Percentiles rank a stretch among this genome's conserved stretches.
Evolutionary conservation across 192 early-diverging fungal genomes (phyloP).

Genomic region (Dissophora ornata): DNA sequence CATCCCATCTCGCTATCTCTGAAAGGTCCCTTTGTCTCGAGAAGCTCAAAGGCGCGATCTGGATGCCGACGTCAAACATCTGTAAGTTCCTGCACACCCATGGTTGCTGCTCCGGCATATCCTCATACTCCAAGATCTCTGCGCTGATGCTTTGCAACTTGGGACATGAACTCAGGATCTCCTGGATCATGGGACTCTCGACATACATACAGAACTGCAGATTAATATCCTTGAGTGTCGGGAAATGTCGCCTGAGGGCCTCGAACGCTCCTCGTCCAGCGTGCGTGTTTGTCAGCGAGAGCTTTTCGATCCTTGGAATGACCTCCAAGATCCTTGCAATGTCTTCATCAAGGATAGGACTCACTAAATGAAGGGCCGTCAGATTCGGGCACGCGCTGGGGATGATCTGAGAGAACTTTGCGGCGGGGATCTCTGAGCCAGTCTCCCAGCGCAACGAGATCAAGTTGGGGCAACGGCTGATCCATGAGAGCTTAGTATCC

Average conservation of each 20-base stretch:
- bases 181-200: conserved; percentile 14
- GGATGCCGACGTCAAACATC: conserved; percentile 40
- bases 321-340: conserved; percentile 24
- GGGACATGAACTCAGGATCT: conserved; percentile 34
- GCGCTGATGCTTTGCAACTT: conserved; percentile 36
- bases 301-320: conserved; percentile 30
- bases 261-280: conserved; percentile 9
- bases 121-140: conserved; percentile 2
- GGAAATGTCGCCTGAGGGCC: conserved; percentile 29
- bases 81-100: conserved; percentile 31
- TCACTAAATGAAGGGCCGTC: conserved; percentile 13
- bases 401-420: conserved; percentile 5
- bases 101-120: conserved; percentile 2
- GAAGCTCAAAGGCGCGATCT: no score
- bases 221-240: conserved; percentile 37
- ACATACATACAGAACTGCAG: conserved; percentile 12
- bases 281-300: conserved; percentile 5
- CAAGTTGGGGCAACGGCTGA: conserved; percentile 35
- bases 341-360: not conserved
- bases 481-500: conserved; percentile 16
- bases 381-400: conserved; percentile 24
- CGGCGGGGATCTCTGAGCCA: not conserved
- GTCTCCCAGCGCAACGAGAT: conserved; percentile 24
- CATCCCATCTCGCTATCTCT: no score
- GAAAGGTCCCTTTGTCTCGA: no score